These are phyloP conservation scores for Colletotrichum limetticola DNA, from an alignment of 2,329 filamentous ascomycete species.

Conservation along the genomic window DNA sequence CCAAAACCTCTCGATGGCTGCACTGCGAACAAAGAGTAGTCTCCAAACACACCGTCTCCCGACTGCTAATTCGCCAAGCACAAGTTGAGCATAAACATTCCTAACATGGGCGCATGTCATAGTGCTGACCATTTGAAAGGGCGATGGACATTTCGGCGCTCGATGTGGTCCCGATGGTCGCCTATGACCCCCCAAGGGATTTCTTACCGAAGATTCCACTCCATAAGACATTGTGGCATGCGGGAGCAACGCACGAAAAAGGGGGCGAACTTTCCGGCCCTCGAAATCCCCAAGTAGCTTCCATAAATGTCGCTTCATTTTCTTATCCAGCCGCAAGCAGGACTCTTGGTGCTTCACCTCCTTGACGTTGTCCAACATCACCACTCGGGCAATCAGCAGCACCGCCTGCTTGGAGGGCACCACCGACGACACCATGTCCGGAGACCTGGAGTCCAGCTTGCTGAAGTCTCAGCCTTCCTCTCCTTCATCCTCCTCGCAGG, in stretches of 20 bases:
- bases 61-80: neutral
- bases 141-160: neutral
- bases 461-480: neutral
- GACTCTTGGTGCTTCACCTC: neutral
- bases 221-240: neutral
- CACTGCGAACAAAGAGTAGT: no score
- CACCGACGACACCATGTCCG: neutral
- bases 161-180: neutral
- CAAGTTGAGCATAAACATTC: neutral
- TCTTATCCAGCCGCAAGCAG: neutral
- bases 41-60: no score
- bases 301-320: neutral
- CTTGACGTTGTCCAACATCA: neutral
- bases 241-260: neutral
- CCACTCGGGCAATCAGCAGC: neutral
- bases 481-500: neutral
- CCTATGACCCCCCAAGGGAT: neutral
- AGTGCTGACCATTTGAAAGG: neutral
- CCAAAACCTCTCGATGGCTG: neutral
- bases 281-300: neutral
- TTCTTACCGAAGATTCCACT: neutral
- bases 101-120: neutral
- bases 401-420: neutral
- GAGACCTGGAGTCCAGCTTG: neutral
- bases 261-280: neutral